Evolutionary conservation across 2,329 filamentous ascomycete genomes (phyloP), one percentile per base, ranked within the genome.

Genomic region (Fusarium sulawesiense): DNA sequence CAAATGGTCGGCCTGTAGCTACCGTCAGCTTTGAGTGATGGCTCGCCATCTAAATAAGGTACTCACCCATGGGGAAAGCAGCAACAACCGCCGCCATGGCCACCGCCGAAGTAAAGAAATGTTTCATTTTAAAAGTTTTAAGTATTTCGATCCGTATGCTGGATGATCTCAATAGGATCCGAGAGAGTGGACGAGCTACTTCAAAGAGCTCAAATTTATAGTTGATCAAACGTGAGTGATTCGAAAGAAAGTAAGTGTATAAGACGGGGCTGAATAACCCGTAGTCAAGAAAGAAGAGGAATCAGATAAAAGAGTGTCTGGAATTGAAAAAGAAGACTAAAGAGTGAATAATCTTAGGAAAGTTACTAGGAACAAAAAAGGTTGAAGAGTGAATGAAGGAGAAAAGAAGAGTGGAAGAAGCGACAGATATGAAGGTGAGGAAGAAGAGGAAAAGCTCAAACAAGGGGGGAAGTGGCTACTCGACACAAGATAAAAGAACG

Each of bases 51-150:
- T 14, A 11, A 11, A 27, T 13, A 8, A 11, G 30, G 11, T 20
- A 61, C 72, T 68, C 57, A 78, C 76, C 63, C 45, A 74, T 62
- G 41, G 77, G 75, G 18, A 70, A 50, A 47, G 70, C 70, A 47
- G 64, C 44, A 51, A 71, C 71, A 20, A 72, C 56, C 11, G 67
- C 68, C 32, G 67, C 68, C 48, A 76, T 63, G 30, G 66, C 72
- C 47, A 77, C 32, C 18, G 64, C 74, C 27, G 75, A 73, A 51
- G 75, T 57, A 20, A 78, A 58, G 48, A 73, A 56, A 18, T 50
- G 63, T 34, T 60, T 67, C 56, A 73, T 21, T 18, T 64, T 44
- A 75, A 78, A 70, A 68, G 37, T 65, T 13, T 11, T 20, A 32
- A 53, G 18, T 47, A 12, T 37, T 44, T 40, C n/a, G 34, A 32